Evolutionary conservation across 768 basidiomycete species (phyloP), one percentile per base, ranked within the genome.

Genomic region (Floccularia luteovirens): DNA sequence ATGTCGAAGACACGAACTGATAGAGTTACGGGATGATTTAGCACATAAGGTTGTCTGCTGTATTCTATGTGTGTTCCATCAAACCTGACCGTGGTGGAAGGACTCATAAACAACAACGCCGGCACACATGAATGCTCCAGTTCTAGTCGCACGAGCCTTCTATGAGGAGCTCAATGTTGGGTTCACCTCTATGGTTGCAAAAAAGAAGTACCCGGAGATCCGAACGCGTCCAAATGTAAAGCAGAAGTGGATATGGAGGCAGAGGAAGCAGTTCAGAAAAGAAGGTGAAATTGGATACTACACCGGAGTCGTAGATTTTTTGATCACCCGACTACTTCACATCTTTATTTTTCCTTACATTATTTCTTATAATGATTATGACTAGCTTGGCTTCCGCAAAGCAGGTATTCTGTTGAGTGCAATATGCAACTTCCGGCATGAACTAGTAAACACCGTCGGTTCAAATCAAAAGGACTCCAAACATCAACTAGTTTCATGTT

Each of bases 131-230:
- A 77, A 77, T 24, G 86, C 84, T 1, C 83, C 84, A 2, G 82
- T 70, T n/a, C 51, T 83, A 42, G 87, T 66, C n/a, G 82, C 82
- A 12, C 77, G 71, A 47, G 83, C 75, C 3, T 65, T 90, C 16
- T 86, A 90, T 49, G 64, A 67, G 35, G 87, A 84, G 44, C 67
- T 90, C 20, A 84, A 82, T 42, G 58, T 57, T 24, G 58, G 51
- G 12, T 63, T 94, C 31, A 92, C 88, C 1, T 74, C 75, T 4
- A 82, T 88, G 52, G 88, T 94, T 35, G 81, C 78, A 57, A 91
- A 90, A 67, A 97, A 92, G 70, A 90, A 90, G 50, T 61, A 1
- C 43, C 56, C 3, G 62, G 63, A n/a, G 61, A 60, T 6, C 54
- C 64, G 16, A 57, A 57, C 11, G 58, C 62, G 2, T 50, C 52